phyloP scores from a whole-genome alignment of 1,284 basidiomycete species.

The Tranzscheliella williamsii region DNA sequence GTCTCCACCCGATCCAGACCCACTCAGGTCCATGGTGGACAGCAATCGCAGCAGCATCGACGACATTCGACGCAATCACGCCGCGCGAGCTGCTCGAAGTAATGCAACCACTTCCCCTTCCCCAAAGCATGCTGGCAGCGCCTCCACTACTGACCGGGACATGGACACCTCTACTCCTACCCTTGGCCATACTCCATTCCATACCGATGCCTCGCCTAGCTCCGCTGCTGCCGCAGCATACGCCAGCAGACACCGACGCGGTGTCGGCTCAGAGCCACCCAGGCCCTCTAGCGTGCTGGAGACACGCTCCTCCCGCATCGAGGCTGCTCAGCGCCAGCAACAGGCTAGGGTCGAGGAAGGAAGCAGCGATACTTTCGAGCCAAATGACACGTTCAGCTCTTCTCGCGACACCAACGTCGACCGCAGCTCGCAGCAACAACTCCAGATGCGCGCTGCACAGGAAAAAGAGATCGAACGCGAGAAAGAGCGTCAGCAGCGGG shows the following conservation, averaged over 20 bases:
- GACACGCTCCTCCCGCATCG: conserved; percentile 21
- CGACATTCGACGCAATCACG: conserved; percentile 50
- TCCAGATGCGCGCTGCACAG: conserved; percentile 16
- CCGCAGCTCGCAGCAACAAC: conserved; percentile 20
- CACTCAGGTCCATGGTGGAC: conserved; percentile 43
- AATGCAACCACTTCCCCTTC: neutral
- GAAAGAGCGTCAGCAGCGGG: conserved; percentile 4
- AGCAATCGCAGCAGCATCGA: conserved; percentile 52
- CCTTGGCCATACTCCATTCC: conserved; percentile 20
- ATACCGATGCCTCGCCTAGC: conserved; percentile 11
- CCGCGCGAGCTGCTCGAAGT: conserved; percentile 29
- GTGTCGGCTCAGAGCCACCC: conserved; percentile 32
- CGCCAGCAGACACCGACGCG: conserved; percentile 11
- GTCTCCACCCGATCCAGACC: conserved; percentile 42
- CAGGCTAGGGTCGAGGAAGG: conserved; percentile 17
- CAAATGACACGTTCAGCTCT: conserved; percentile 21
- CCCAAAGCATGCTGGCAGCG: too few relatives aligned
- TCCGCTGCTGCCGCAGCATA: conserved; percentile 19
- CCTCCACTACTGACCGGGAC: neutral
- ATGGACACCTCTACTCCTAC: conserved; percentile 12
- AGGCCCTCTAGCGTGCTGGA: conserved; percentile 47
- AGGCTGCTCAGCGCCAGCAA: conserved; percentile 28
- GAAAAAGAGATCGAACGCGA: conserved; percentile 22
- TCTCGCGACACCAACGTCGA: conserved; percentile 35
- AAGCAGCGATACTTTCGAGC: conserved; percentile 28